Evolutionary conservation across 352 stramenopile species (phyloP).

Genomic region (Pilasporangium apinafurcum): DNA sequence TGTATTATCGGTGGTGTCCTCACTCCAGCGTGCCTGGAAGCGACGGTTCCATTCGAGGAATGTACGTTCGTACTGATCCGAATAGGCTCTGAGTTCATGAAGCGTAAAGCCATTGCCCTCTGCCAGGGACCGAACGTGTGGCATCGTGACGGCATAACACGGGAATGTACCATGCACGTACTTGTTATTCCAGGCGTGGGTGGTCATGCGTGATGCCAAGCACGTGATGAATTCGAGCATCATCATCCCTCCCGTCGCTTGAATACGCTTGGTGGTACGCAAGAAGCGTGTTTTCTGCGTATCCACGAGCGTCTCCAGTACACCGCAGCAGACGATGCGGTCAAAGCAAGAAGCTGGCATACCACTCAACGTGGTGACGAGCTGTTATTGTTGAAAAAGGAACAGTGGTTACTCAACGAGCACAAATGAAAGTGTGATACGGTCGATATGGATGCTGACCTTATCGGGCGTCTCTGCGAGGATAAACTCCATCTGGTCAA

Average conservation of each 20-base stretch:
- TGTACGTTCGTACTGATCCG: slow-evolving; percentile 79
- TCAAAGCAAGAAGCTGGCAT: slow-evolving; percentile 62
- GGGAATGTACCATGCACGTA: slow-evolving; percentile 69
- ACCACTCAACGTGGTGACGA: slow-evolving; percentile 47
- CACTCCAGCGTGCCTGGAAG: slow-evolving; percentile 57
- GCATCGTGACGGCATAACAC: slow-evolving; percentile 48
- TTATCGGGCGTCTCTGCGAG: slow-evolving; percentile 57
- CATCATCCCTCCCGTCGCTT: slow-evolving; percentile 38
- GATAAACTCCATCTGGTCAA: slow-evolving; percentile 67
- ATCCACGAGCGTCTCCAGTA: slow-evolving; percentile 45
- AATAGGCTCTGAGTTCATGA: slow-evolving; percentile 56
- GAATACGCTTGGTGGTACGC: slow-evolving; percentile 56
- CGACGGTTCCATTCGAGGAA: slow-evolving; percentile 79
- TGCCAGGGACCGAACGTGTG: slow-evolving; percentile 34
- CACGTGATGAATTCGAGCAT: slow-evolving; percentile 71
- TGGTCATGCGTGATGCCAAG: slow-evolving; percentile 53
- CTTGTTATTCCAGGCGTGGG: slow-evolving; percentile 79
- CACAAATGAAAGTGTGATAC: too few species aligned
- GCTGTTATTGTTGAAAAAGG: too few species aligned
- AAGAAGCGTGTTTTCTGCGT: slow-evolving; percentile 44
- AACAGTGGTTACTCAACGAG: background rate
- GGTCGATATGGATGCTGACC: too few species aligned
- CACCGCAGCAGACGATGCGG: slow-evolving; percentile 46
- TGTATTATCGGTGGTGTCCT: too few species aligned
- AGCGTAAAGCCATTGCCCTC: slow-evolving; percentile 53